Percentiles rank a stretch among this genome's conserved stretches.
phyloP scores from a whole-genome alignment of 2,329 filamentous ascomycete genomes.

The Cercospora citrullina region DNA sequence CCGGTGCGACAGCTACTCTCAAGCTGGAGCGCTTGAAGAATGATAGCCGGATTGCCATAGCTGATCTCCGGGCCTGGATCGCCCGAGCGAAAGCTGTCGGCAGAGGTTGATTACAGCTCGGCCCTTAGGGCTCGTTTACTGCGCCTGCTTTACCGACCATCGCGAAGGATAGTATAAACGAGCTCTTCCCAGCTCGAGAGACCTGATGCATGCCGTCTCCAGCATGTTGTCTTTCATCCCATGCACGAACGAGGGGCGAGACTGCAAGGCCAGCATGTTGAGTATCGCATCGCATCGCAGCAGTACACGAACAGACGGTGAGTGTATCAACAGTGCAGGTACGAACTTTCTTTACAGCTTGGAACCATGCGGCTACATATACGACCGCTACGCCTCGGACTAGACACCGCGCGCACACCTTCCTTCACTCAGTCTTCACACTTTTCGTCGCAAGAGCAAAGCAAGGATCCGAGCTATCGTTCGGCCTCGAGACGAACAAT shows the following conservation, averaged over 20 bases:
- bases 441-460: not conserved
- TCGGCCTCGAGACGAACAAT: not conserved
- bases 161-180: not conserved
- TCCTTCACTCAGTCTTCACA: not conserved
- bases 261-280: not conserved
- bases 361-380: not conserved
- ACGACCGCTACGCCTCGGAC: not conserved
- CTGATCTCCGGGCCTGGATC: not conserved
- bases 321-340: not conserved
- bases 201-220: not conserved
- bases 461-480: not conserved
- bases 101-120: not conserved
- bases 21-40: not conserved
- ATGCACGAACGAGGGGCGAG: not conserved
- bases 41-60: not conserved
- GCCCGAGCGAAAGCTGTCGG: not conserved
- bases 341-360: not conserved
- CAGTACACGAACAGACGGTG: not conserved
- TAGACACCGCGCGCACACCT: not conserved
- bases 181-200: not conserved
- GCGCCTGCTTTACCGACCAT: not conserved
- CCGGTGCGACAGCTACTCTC: not conserved
- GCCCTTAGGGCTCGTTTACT: not conserved
- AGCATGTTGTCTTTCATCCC: not conserved
- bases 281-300: not conserved